These are phyloP conservation scores for Ailanthus altissimus DNA, from an alignment of 345 rosid genomes.

Conservation along the genomic window DNA sequence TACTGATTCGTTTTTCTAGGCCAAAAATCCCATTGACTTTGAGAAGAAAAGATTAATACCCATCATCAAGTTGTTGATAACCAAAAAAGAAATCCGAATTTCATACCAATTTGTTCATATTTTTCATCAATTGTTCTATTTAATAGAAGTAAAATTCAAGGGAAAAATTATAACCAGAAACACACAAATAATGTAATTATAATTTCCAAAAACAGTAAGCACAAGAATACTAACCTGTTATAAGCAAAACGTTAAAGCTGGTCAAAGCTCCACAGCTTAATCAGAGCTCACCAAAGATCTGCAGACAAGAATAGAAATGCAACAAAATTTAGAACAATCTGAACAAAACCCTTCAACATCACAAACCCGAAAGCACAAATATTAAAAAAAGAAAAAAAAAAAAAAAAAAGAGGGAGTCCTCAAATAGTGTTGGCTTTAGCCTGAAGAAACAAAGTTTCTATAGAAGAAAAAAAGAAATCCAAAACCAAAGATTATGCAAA, in stretches of 20 bases:
- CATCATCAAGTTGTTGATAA: neutral
- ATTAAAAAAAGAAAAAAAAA: neutral
- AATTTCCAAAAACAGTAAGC: neutral
- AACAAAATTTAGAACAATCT: neutral
- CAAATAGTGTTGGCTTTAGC: too few relatives aligned
- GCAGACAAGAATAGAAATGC: slow-evolving; percentile 2
- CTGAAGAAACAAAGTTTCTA: neutral
- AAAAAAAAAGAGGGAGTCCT: too few relatives aligned
- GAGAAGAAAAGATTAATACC: neutral
- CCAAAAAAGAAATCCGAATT: neutral
- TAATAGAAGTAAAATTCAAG: neutral
- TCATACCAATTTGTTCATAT: neutral
- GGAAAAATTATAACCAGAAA: too few relatives aligned
- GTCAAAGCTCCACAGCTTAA: neutral
- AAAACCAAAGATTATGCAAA: neutral
- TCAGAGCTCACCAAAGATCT: slow-evolving; percentile 13
- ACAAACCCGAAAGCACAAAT: neutral
- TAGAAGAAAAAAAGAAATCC: neutral
- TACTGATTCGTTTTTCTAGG: neutral
- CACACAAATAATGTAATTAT: neutral
- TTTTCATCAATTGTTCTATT: neutral
- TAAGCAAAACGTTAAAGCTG: neutral
- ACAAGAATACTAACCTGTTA: neutral
- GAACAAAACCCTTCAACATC: neutral
- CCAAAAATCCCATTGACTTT: neutral